These are phyloP conservation scores for Leptographium wingfieldii DNA, from an alignment of 2,329 filamentous ascomycete species.

Conservation along the genomic window DNA sequence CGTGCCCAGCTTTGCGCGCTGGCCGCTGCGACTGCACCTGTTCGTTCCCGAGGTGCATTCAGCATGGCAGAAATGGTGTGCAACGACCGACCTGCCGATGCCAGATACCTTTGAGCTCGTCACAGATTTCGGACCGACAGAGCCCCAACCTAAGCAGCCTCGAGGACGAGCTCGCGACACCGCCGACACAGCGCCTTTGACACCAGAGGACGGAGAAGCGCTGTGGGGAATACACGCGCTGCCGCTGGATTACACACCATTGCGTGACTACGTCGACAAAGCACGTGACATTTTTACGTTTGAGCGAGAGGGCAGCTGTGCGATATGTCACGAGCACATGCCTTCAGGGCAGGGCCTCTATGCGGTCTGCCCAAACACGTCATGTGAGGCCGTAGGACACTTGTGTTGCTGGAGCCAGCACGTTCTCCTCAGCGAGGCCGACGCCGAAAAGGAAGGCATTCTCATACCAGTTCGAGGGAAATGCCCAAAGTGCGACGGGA, in stretches of 20 bases:
- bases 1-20: slow-evolving; percentile 65
- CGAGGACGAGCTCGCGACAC: background rate
- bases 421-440: slow-evolving; percentile 27
- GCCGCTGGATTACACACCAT: slow-evolving; percentile 39
- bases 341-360: slow-evolving; percentile 37
- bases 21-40: slow-evolving; percentile 75
- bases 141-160: background rate
- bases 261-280: slow-evolving; percentile 43
- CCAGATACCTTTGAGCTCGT: slow-evolving; percentile 37
- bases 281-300: slow-evolving; percentile 40
- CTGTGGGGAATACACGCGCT: slow-evolving; percentile 40
- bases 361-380: slow-evolving; percentile 39
- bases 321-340: slow-evolving; percentile 36
- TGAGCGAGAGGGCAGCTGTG: slow-evolving; percentile 41
- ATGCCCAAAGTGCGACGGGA: slow-evolving; percentile 57
- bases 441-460: slow-evolving; percentile 18
- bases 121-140: slow-evolving; percentile 36
- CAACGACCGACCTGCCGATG: slow-evolving; percentile 33
- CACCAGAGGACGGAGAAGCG: too few relatives aligned
- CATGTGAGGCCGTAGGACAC: slow-evolving; percentile 46
- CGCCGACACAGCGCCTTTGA: background rate
- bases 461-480: slow-evolving; percentile 55
- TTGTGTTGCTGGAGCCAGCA: slow-evolving; percentile 46
- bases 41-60: slow-evolving; percentile 57
- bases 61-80: slow-evolving; percentile 52